A percentile compares a stretch with the other conserved stretches of the same genome.
These are phyloP conservation scores for Kazachstania sp. DNA, from an alignment of 1,139 yeast species.

Conservation along the genomic window DNA sequence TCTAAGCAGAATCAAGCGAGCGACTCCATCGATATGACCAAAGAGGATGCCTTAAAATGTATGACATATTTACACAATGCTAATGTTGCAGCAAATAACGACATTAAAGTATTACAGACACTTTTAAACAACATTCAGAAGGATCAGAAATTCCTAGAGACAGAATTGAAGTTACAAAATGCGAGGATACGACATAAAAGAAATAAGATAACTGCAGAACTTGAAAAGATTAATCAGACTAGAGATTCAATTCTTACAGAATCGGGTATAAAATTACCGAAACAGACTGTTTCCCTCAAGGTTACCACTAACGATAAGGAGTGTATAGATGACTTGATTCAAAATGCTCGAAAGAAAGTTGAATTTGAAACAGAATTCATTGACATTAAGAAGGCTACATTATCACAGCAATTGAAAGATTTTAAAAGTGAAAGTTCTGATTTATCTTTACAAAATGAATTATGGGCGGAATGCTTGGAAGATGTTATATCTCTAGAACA, in stretches of 20 bases:
- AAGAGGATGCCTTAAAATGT: conserved; percentile 7
- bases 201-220: conserved; percentile 10
- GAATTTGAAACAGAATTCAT: conserved; percentile 12
- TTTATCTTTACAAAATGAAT: conserved; percentile 12
- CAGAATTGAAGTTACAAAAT: conserved; percentile 15
- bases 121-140: conserved; percentile 17
- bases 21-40: neutral
- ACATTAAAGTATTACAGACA: conserved; percentile 17
- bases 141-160: conserved; percentile 19
- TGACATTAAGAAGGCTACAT: conserved; percentile 12
- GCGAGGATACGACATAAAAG: conserved; percentile 11
- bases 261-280: conserved; percentile 18
- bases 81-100: conserved; percentile 9
- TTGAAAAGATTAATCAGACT: conserved; percentile 9
- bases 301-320: neutral
- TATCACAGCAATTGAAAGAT: conserved; percentile 18
- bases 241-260: conserved; percentile 13
- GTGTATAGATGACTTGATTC: conserved; percentile 1
- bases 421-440: conserved; percentile 18
- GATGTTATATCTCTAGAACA: conserved; percentile 18
- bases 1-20: neutral
- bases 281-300: neutral
- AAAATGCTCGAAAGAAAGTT: conserved; percentile 5
- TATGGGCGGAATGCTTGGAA: conserved; percentile 21
- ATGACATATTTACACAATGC: conserved; percentile 14